phyloP scores from a whole-genome alignment of 1,284 basidiomycete species.

The Schizopora paradoxa region DNA sequence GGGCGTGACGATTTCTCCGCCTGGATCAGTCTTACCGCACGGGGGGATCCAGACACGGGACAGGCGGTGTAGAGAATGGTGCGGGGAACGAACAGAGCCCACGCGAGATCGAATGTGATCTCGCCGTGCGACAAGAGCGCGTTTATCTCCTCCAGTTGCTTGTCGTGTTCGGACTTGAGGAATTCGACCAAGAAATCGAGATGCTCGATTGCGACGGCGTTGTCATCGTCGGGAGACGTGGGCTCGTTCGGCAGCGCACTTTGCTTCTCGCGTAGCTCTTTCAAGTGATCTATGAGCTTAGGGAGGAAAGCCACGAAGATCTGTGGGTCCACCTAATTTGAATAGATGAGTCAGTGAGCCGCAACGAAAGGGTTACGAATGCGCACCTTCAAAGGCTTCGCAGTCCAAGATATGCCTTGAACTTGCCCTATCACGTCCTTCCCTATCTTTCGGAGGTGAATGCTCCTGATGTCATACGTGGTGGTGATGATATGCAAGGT shows the following conservation, averaged over 20 bases:
- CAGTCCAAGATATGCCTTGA: conserved; percentile 5
- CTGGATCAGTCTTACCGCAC: conserved; percentile 6
- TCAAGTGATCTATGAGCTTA: background rate
- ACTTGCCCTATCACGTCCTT: conserved; percentile 2
- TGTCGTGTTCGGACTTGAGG: conserved; percentile 15
- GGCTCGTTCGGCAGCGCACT: background rate
- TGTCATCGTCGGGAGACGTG: background rate
- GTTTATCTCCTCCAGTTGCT: conserved; percentile 16
- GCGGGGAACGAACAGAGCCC: conserved; percentile 19
- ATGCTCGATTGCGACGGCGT: conserved; percentile 29
- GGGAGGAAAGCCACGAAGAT: conserved; percentile 3
- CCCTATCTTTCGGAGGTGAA: background rate
- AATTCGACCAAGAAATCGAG: conserved; percentile 18
- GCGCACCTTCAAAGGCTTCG: conserved; percentile 6
- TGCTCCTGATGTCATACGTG: conserved; percentile 3
- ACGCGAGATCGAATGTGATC: conserved; percentile 23
- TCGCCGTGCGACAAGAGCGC: conserved; percentile 15
- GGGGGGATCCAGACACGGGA: conserved; percentile 8
- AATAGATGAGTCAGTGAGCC: background rate
- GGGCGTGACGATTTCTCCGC: background rate
- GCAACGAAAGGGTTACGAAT: background rate
- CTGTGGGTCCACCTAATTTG: conserved; percentile 1
- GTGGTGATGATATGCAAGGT: background rate
- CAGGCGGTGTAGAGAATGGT: conserved; percentile 12
- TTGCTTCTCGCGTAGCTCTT: background rate